Base-by-base conservation (phyloP, 2,329 filamentous ascomycete species). In the Curvularia lunata region DNA sequence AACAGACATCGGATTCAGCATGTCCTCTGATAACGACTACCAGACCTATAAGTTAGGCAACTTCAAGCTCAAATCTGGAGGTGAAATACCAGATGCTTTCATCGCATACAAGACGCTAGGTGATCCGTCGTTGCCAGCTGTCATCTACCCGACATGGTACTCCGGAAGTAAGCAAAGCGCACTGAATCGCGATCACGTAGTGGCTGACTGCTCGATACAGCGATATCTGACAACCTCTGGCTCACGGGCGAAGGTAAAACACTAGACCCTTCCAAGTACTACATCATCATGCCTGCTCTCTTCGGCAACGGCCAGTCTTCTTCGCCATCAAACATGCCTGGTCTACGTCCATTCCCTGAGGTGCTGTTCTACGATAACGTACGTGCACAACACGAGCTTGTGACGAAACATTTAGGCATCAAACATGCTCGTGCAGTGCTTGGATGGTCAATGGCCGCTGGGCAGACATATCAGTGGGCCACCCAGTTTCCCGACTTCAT, bases 21-120 rank as follows among this genome's bases (percentile, higher is more conserved):
- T 61, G 57, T 48, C 66, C 43, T 59, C 62, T 4, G 50, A 61
- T 19, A 67, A 69, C 19, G 78, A 82, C 38, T 83, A 79, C 61
- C 71, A 85, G 52, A 84, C 76, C 1, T 90, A 83, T 72, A 74
- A 82, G 23, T 81, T 91, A 0, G 88, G 88, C 18, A 83, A 89
- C 75, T 90, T 89, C 79, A 77, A 83, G 59, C 84, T 93, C 2
- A 84, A 89, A 68, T 86, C 83, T 25, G 88, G 89, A 38, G 80
- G 80, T n/a, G 81, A 77, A 5, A 81, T 93, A 18, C 81, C 83
- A 1, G 74, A 85, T 64, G 90, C 91, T 1, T 84, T 85, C 68
- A 86, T 94, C 52, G 89, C 90, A 16, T 94, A 91, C 81, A 92
- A 90, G 75, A 91, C 90, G 0, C 88, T 90, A 64, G 91, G 91